Percentiles rank a stretch among this genome's conserved stretches.
phyloP scores from a whole-genome alignment of 1,139 yeast species.

The Arxiozyma telluris region DNA sequence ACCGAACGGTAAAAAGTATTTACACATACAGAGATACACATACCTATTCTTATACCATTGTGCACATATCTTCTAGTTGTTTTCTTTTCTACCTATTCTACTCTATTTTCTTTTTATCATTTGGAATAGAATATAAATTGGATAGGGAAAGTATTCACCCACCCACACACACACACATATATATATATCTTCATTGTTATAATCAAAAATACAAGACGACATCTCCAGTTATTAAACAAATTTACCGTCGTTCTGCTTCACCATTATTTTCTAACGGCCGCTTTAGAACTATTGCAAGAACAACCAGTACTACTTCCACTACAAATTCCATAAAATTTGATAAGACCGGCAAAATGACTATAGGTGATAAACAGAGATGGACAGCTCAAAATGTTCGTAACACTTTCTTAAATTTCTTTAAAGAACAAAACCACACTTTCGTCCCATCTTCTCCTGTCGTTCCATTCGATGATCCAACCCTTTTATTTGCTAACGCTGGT shows the following conservation, averaged over 20 bases:
- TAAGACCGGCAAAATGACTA: conserved; percentile 17
- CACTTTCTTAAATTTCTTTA: conserved; percentile 78
- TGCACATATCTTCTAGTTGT: neutral
- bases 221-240: neutral
- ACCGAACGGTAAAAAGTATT: too few species aligned
- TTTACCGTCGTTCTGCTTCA: neutral
- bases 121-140: neutral
- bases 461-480: conserved; percentile 96
- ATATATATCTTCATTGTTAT: too few species aligned
- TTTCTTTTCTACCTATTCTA: neutral
- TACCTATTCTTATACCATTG: neutral
- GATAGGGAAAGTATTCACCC: neutral
- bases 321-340: neutral
- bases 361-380: conserved; percentile 41
- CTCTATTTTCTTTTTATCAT: too few species aligned
- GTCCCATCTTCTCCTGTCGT: conserved; percentile 92
- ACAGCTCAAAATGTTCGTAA: conserved; percentile 70
- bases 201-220: neutral
- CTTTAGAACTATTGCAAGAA: neutral
- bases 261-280: neutral
- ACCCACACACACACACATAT: too few species aligned
- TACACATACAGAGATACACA: neutral
- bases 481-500: conserved; percentile 94
- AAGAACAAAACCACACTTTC: conserved; percentile 58
- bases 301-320: neutral